Conservation (phyloP, 768 basidiomycete genomes). For the Sarcodon aspratus region DNA sequence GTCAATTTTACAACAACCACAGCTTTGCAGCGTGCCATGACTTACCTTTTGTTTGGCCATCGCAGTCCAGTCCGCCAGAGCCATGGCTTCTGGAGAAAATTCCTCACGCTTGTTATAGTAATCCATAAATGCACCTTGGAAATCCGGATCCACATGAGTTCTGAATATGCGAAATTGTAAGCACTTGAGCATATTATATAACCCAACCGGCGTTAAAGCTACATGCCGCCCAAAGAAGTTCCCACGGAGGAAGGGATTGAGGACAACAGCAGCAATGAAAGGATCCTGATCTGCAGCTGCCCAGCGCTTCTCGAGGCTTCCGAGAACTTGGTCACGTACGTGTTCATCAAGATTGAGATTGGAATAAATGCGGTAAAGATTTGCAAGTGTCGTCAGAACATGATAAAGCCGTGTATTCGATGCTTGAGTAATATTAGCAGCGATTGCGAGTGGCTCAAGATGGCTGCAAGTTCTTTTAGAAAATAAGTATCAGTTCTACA, state of each 20-base stretch:
- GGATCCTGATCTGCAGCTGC: slow-evolving; percentile 12
- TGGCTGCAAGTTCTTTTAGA: no score
- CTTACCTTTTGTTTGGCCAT: no score
- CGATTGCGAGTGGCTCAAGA: slow-evolving; percentile 24
- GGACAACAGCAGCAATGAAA: slow-evolving; percentile 9
- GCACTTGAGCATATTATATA: slow-evolving; percentile 7
- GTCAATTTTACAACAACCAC: no score
- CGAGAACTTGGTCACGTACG: slow-evolving; percentile 1
- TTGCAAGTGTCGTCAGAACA: slow-evolving; percentile 20
- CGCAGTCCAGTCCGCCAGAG: no score
- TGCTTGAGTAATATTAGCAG: no score
- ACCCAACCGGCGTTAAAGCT: no score
- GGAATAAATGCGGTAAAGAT: slow-evolving; percentile 10
- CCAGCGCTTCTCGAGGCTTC: slow-evolving; percentile 12
- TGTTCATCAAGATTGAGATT: background rate
- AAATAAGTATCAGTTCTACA: no score
- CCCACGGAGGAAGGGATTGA: slow-evolving; percentile 9
- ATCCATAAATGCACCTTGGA: slow-evolving; percentile 2
- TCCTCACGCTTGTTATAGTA: slow-evolving; percentile 1
- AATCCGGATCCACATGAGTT: slow-evolving; percentile 1
- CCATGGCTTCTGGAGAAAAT: slow-evolving; percentile 3
- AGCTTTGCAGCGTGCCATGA: no score
- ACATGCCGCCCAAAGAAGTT: no score
- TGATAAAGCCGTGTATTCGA: slow-evolving; percentile 19
- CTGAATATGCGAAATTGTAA: slow-evolving; percentile 2